A percentile compares a stretch with the other conserved stretches of the same genome.
phyloP scores from a whole-genome alignment of 2,329 filamentous ascomycete species.

The Fusarium sp. region DNA sequence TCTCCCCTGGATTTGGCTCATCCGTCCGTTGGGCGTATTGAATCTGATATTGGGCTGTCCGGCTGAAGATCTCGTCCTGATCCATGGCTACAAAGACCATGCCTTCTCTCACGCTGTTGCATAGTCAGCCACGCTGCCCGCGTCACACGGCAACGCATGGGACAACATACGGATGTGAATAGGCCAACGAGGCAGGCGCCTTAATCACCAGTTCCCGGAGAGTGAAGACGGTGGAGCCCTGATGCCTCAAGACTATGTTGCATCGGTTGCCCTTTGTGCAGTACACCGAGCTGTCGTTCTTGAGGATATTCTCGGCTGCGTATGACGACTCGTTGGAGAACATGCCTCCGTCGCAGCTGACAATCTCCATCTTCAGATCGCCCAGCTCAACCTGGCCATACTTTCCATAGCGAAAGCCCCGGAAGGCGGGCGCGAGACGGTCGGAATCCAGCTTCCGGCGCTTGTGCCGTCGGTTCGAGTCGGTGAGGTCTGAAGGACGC shows the following conservation, averaged over 20 bases:
- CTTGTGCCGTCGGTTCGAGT: constrained; percentile 68
- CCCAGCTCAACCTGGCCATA: constrained; percentile 90
- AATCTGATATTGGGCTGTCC: constrained; percentile 80
- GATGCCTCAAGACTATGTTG: constrained; percentile 86
- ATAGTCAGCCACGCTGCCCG: constrained; percentile 28
- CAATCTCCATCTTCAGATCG: constrained; percentile 83
- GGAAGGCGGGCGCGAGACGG: constrained; percentile 59
- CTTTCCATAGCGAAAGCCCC: constrained; percentile 81
- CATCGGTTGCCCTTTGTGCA: constrained; percentile 89
- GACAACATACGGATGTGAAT: constrained; percentile 82
- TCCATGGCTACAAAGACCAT: constrained; percentile 93
- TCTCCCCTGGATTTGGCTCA: constrained; percentile 31
- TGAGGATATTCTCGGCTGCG: constrained; percentile 82
- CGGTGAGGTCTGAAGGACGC: constrained; percentile 54
- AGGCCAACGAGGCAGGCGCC: constrained; percentile 78
- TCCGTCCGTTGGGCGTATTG: constrained; percentile 62
- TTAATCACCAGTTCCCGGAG: constrained; percentile 89
- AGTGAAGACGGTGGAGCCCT: constrained; percentile 82
- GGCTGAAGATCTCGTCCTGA: constrained; percentile 76
- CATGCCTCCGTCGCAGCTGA: constrained; percentile 87
- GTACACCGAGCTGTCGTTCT: constrained; percentile 85
- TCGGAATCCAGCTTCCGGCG: constrained; percentile 77
- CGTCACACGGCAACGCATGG: constrained; percentile 17
- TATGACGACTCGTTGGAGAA: constrained; percentile 72
- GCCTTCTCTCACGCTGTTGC: constrained; percentile 81